Conservation (phyloP, 768 basidiomycete species). For the Psilocybe azurescens region DNA sequence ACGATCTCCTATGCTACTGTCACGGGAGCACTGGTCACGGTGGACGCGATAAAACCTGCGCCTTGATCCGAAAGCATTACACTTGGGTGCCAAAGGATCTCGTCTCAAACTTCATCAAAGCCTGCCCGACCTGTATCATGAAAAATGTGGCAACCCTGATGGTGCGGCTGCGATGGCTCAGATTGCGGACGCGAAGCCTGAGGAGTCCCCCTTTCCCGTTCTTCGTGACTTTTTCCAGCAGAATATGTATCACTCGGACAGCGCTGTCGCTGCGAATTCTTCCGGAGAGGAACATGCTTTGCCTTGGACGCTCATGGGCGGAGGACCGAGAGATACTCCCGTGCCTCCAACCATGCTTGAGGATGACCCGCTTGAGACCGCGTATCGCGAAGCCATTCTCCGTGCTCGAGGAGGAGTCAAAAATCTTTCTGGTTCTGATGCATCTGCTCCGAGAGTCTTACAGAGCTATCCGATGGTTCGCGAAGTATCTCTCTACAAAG, state of each 20-base stretch:
- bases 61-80: conserved; percentile 69
- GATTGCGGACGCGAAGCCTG: conserved; percentile 16
- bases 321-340: conserved; percentile 1
- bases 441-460: conserved; percentile 14
- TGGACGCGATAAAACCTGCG: conserved; percentile 81
- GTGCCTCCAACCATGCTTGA: conserved; percentile 16
- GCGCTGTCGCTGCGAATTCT: conserved; percentile 7
- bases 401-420: conserved; percentile 20
- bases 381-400: conserved; percentile 27
- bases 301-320: conserved; percentile 1
- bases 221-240: conserved; percentile 27
- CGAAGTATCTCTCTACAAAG: conserved; percentile 51
- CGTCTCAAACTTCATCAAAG: conserved; percentile 76
- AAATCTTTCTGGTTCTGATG: conserved; percentile 12
- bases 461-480: conserved; percentile 44
- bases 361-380: conserved; percentile 26
- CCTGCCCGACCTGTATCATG: conserved; percentile 75
- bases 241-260: conserved; percentile 17
- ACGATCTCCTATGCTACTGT: conserved; percentile 76
- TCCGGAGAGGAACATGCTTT: conserved; percentile 1
- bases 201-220: conserved; percentile 22
- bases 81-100: conserved; percentile 89
- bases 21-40: conserved; percentile 72
- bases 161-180: conserved; percentile 19
- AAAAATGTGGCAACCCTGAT: conserved; percentile 44